Percentiles rank a stretch among this genome's conserved stretches.
These are phyloP conservation scores for Vigna radiata DNA, from an alignment of 306 rosid genomes.

Conservation along the genomic window DNA sequence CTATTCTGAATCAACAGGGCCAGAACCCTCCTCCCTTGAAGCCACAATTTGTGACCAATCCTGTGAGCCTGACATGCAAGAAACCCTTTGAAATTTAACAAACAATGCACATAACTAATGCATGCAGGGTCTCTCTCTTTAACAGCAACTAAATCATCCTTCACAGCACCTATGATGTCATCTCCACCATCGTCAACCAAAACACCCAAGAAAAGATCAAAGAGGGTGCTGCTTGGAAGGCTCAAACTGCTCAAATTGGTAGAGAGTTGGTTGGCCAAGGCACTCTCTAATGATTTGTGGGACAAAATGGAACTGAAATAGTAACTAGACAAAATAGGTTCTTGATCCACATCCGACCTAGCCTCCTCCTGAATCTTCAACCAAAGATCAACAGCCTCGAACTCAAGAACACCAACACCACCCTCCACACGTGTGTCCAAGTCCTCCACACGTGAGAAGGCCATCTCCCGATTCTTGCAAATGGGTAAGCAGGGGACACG, in stretches of 20 bases:
- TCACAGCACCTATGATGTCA: constrained; percentile 53
- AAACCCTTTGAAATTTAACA: constrained; percentile 87
- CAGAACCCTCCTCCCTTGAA: constrained; percentile 59
- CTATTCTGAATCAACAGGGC: constrained; percentile 82
- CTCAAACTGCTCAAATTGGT: constrained; percentile 61
- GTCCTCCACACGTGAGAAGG: constrained; percentile 41
- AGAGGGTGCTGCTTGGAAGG: constrained; percentile 60
- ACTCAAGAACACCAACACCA: constrained; percentile 19
- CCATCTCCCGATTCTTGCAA: constrained; percentile 46
- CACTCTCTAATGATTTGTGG: constrained; percentile 63
- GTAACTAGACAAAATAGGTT: constrained; percentile 67
- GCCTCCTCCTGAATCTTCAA: constrained; percentile 73
- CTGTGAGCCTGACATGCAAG: constrained; percentile 82
- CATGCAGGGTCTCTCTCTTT: constrained; percentile 92
- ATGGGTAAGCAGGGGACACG: constrained; percentile 55
- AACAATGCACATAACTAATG: constrained; percentile 81
- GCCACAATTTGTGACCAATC: constrained; percentile 79
- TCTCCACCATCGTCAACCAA: constrained; percentile 39
- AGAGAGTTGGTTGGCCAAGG: constrained; percentile 68
- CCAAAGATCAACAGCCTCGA: constrained; percentile 61
- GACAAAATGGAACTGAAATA: constrained; percentile 59
- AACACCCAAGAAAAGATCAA: constrained; percentile 60
- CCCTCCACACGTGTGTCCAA: not conserved
- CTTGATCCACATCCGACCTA: constrained; percentile 60
- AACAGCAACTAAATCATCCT: constrained; percentile 67